Percentiles rank a stretch among this genome's conserved stretches.
These are phyloP conservation scores for Chrysoporthe deuterocubensis DNA, from an alignment of 2,329 filamentous ascomycete species.

Conservation along the genomic window DNA sequence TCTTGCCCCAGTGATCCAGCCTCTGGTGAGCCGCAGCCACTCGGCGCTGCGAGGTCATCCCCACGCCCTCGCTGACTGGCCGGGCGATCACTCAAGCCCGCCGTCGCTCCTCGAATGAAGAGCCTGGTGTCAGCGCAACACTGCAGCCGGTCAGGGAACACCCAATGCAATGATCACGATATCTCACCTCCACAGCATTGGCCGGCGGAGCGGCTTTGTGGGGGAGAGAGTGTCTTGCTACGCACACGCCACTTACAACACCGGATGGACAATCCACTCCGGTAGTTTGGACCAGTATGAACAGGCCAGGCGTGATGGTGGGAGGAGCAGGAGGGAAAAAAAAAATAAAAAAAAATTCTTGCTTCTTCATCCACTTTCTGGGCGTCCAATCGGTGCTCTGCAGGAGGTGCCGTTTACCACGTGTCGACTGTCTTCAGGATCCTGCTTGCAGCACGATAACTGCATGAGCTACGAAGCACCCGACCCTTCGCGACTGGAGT, in stretches of 20 bases:
- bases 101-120: constrained; percentile 21
- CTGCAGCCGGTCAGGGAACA: constrained; percentile 28
- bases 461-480: neutral
- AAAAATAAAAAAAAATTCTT: neutral
- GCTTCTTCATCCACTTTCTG: constrained; percentile 11
- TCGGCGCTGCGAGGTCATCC: neutral
- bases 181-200: constrained; percentile 37
- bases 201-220: neutral
- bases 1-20: neutral
- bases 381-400: constrained; percentile 9
- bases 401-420: constrained; percentile 1
- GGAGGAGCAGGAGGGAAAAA: neutral
- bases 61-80: constrained; percentile 21
- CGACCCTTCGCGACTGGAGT: neutral
- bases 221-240: neutral
- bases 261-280: neutral
- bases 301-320: neutral
- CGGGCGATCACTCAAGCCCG: constrained; percentile 21
- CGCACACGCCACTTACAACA: constrained; percentile 1
- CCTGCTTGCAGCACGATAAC: constrained; percentile 1
- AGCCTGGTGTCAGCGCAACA: constrained; percentile 25
- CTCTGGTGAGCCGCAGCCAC: neutral
- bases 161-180: constrained; percentile 44
- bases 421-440: constrained; percentile 13
- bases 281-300: neutral